Percentiles rank a stretch among this genome's conserved stretches.
Conservation (phyloP, 2,329 filamentous ascomycete genomes). For the Basipetospora sp. region DNA sequence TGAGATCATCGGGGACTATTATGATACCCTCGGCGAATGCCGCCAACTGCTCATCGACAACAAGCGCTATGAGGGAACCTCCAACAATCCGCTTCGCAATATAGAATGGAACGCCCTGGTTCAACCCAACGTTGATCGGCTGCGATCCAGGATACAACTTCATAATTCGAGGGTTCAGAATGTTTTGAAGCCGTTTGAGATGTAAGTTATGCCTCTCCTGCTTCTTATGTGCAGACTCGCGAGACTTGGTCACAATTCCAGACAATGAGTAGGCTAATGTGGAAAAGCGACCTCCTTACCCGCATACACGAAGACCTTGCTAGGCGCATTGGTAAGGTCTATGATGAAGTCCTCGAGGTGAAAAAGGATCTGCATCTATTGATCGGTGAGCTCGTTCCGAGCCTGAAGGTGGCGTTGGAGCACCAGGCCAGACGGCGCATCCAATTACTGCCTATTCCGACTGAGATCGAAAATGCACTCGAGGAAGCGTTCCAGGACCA, state of each 20-base stretch:
- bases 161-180: slow-evolving; percentile 21
- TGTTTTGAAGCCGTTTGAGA: slow-evolving; percentile 21
- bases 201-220: slow-evolving; percentile 13
- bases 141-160: slow-evolving; percentile 18
- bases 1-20: slow-evolving; percentile 19
- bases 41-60: slow-evolving; percentile 16
- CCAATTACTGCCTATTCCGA: slow-evolving; percentile 10
- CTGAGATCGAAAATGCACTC: slow-evolving; percentile 12
- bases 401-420: slow-evolving; percentile 10
- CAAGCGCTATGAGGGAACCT: slow-evolving; percentile 14
- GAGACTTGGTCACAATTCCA: not conserved
- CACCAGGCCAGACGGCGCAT: slow-evolving; percentile 7
- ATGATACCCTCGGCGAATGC: slow-evolving; percentile 19
- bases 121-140: slow-evolving; percentile 17
- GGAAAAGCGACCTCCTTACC: slow-evolving; percentile 20
- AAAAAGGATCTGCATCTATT: slow-evolving; percentile 10
- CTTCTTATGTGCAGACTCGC: not conserved
- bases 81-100: slow-evolving; percentile 15
- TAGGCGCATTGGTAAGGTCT: slow-evolving; percentile 6
- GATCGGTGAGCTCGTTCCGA: slow-evolving; percentile 11
- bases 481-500: slow-evolving; percentile 13
- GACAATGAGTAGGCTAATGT: too few relatives aligned
- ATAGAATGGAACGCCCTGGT: slow-evolving; percentile 23
- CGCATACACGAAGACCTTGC: slow-evolving; percentile 14
- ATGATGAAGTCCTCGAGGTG: slow-evolving; percentile 10